These are phyloP conservation scores for Kondoa malvinella DNA, from an alignment of 768 basidiomycete species.

Conservation along the genomic window DNA sequence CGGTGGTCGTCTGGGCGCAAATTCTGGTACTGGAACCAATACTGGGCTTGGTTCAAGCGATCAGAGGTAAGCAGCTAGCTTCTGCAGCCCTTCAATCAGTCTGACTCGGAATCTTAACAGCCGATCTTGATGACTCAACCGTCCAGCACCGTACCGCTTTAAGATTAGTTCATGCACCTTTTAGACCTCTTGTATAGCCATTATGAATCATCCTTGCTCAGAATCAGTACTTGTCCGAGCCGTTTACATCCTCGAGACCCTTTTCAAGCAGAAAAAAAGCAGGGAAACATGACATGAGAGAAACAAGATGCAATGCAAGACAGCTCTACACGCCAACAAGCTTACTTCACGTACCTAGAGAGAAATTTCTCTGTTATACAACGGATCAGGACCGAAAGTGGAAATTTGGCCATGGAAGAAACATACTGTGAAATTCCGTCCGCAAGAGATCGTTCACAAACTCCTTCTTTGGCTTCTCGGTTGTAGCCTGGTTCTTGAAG, in stretches of 20 bases:
- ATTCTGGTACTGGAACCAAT: too few species aligned
- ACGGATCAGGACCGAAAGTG: background rate
- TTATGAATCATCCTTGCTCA: too few species aligned
- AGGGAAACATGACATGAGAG: background rate
- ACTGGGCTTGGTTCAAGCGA: too few species aligned
- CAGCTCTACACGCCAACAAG: background rate
- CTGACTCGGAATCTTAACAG: too few species aligned
- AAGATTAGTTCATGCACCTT: too few species aligned
- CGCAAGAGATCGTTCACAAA: conserved; percentile 60
- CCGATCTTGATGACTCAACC: too few species aligned
- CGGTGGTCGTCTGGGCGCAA: too few species aligned
- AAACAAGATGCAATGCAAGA: background rate
- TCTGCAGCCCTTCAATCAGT: too few species aligned
- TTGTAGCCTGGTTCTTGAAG: conserved; percentile 92
- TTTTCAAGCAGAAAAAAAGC: background rate
- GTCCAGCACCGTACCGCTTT: too few species aligned
- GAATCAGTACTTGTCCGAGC: too few species aligned
- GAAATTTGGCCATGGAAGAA: background rate
- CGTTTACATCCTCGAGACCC: background rate
- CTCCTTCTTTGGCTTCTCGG: conserved; percentile 48
- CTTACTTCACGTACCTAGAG: background rate
- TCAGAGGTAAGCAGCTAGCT: too few species aligned
- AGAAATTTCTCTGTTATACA: background rate
- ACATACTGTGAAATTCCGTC: conserved; percentile 7
- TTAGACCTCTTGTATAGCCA: too few species aligned